These are phyloP conservation scores for Plantago ovata DNA, from an alignment of 257 asterid genomes.

Conservation along the genomic window DNA sequence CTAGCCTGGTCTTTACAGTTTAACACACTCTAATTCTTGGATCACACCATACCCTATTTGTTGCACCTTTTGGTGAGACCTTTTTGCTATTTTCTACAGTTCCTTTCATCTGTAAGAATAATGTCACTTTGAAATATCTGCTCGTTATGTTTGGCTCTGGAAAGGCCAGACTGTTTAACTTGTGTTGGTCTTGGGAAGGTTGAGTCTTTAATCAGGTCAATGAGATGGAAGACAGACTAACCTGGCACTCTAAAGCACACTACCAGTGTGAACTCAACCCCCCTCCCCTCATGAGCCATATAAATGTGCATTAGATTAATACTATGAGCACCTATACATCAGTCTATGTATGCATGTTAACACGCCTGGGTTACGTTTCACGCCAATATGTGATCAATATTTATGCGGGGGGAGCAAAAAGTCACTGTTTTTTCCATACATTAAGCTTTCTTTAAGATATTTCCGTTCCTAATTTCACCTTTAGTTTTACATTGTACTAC, in stretches of 20 bases:
- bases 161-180: background rate
- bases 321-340: no score
- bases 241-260: background rate
- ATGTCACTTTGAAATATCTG: constrained; percentile 4
- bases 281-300: background rate
- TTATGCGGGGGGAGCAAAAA: no score
- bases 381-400: no score
- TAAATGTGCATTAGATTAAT: background rate
- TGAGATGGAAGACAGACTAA: background rate
- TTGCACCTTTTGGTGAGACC: background rate
- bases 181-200: background rate
- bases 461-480: background rate
- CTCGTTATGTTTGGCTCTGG: background rate
- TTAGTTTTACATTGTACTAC: constrained; percentile 16
- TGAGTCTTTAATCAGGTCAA: background rate
- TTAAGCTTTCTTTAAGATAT: background rate
- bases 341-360: no score
- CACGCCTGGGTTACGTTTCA: no score
- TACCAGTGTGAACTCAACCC: background rate
- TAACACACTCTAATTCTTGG: constrained; percentile 2
- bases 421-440: no score
- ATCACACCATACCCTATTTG: background rate
- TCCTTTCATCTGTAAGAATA: background rate
- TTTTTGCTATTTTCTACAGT: background rate
- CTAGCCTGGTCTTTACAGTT: background rate